Evolutionary conservation across 345 rosid species (phyloP), one percentile per base, ranked within the genome.

Genomic region (Schrenkiella parvula): DNA sequence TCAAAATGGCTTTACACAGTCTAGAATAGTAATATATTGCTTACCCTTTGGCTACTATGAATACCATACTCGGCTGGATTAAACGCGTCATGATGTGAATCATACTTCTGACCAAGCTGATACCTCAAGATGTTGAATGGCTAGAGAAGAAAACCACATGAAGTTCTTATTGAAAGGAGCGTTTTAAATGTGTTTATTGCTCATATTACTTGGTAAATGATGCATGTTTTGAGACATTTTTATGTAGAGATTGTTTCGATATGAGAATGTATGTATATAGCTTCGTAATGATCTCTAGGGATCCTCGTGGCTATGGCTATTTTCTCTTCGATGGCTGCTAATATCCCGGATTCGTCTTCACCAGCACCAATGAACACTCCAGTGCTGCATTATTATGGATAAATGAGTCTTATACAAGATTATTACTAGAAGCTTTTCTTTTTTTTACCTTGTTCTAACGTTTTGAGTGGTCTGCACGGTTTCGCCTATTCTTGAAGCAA

Each of bases 111-210:
- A 5, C 96, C 89, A 51, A 81, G 42, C 80, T 76, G 81, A 58
- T 88, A 91, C 46, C 83, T 87, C 86, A 91, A 78, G 25, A 88
- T 80, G 78, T 88, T 87, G 88, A 91, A 88, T 73, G 84, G 77
- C 97, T 88, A 48, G 7, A 14, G 4, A 17, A 35, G 8, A 13
- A 25, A 6, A 26, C 21, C 55, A 42, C 25, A 54, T 15, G 52
- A 12, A 46, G 69, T 7, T 60, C 32, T 23, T 60, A 31, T 3
- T 54, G 35, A 31, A 15, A 62, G 7, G 10, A 28, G 41, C 10
- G 12, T n/a, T n/a, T n/a, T n/a, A n/a, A n/a, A n/a, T n/a, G n/a
- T 8, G 34, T 38, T 14, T 13, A 12, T 38, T 5, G n/a, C 13
- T 39, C 6, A 39, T 13, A 39, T 13, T 39, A 39, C 15, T 39